phyloP scores from a whole-genome alignment of 768 basidiomycete species.

The Grammothele lineata region DNA sequence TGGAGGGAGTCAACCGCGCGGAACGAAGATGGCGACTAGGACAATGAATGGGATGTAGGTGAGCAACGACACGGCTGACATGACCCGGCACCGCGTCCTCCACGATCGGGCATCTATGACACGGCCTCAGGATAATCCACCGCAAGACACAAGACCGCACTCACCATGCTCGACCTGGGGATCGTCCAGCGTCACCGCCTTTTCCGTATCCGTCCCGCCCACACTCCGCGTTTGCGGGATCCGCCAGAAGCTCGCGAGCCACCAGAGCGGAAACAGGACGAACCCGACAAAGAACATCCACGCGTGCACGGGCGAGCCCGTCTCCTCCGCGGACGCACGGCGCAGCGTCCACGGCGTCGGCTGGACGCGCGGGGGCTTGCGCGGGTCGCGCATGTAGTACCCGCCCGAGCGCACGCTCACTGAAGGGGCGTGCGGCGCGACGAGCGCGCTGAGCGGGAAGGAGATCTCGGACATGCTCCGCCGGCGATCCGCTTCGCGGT shows the following conservation, averaged over 20 bases:
- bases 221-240: conserved; percentile 62
- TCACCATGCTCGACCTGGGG: conserved; percentile 75
- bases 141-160: conserved; percentile 21
- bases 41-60: conserved; percentile 80
- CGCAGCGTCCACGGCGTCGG: conserved; percentile 61
- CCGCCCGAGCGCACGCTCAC: conserved; percentile 45
- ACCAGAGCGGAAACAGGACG: conserved; percentile 51
- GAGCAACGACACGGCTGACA: conserved; percentile 61
- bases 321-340: conserved; percentile 50
- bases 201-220: conserved; percentile 54
- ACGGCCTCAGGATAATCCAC: conserved; percentile 3
- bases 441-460: conserved; percentile 75
- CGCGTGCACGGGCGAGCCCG: conserved; percentile 54
- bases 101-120: conserved; percentile 64
- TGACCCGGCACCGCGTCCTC: conserved; percentile 72
- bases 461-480: conserved; percentile 61
- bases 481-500: conserved; percentile 30
- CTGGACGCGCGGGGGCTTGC: conserved; percentile 54
- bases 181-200: conserved; percentile 70
- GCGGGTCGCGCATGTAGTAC: conserved; percentile 81
- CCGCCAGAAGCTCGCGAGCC: conserved; percentile 57
- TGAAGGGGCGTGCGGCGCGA: conserved; percentile 77
- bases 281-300: conserved; percentile 81
- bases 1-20: conserved; percentile 14
- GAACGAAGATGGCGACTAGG: conserved; percentile 61